Conservation (phyloP, 352 stramenopile species). For the Phytophthora foliorum region DNA sequence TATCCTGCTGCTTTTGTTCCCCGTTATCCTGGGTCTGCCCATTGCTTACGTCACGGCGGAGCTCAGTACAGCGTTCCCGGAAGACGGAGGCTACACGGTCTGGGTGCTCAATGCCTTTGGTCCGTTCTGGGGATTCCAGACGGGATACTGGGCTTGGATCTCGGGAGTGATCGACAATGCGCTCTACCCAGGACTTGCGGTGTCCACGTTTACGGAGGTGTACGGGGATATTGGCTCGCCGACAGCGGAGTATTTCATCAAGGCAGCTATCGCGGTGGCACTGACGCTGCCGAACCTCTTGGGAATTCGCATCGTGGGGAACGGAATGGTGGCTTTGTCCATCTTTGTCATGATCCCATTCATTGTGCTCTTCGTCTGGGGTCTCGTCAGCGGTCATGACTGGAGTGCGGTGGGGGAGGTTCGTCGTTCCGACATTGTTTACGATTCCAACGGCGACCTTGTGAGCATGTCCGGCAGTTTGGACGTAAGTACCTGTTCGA, state of each 20-base stretch:
- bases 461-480: conserved; percentile 49
- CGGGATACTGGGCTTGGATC: conserved; percentile 88
- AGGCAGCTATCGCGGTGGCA: conserved; percentile 48
- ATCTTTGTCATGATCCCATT: conserved; percentile 94
- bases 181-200: conserved; percentile 90
- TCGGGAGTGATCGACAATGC: conserved; percentile 93
- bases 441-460: conserved; percentile 43
- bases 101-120: conserved; percentile 94
- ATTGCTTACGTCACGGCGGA: conserved; percentile 94
- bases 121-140: conserved; percentile 87
- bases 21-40: conserved; percentile 91
- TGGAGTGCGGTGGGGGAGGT: conserved; percentile 52
- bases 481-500: conserved; percentile 22
- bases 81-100: conserved; percentile 86
- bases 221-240: conserved; percentile 43
- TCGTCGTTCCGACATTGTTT: conserved; percentile 45
- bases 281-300: conserved; percentile 57
- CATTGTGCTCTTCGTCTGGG: conserved; percentile 69
- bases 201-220: conserved; percentile 53
- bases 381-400: conserved; percentile 31
- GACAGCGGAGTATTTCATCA: conserved; percentile 52
- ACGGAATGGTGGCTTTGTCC: conserved; percentile 77
- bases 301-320: conserved; percentile 86
- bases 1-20: conserved; percentile 88
- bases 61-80: conserved; percentile 90